Evolutionary conservation across 116 monocot species (phyloP), one percentile per base, ranked within the genome.

Genomic region (Posidonia oceanica): DNA sequence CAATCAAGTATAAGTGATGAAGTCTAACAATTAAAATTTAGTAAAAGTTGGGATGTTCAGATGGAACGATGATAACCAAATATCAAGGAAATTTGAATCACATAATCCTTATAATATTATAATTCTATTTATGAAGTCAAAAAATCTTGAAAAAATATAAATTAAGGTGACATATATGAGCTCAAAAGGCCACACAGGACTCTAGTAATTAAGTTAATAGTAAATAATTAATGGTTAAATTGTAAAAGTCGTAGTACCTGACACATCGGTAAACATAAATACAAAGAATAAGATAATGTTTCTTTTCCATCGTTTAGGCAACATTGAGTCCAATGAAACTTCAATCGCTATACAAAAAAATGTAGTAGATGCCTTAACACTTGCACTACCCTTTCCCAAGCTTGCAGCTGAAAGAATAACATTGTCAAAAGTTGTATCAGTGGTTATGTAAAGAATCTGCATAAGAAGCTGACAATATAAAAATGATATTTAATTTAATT

Each of bases 311-410:
- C 17, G n/a, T 40, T 16, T 40, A 16, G n/a, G 7, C 14, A 65
- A 65, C 65, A 65, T 65, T 13, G 4, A 65, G 65, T 41, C 65
- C 36, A 41, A 65, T 36, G 36, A 65, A 41, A 65, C 14, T n/a
- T 42, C 18, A 62, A 37, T 37, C 14, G 4, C 0, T 62, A 36
- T 37, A 37, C 11, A 37, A 7, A 41, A n/a, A 65, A 18, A 41
- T 40, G 40, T n/a, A 15, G 36, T 18, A 18, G 14, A 40, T 65
- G 14, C 17, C 11, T 40, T 65, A 14, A 41, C 58, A 41, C n/a
- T 65, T 14, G 65, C 40, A 58, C 20, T 18, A 5, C n/a, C 12
- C 39, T 40, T 8, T 64, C 37, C 14, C 40, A 37, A 16, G 23
- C 38, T 18, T 3, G 17, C 65, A 42, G 8, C 65, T 42, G 65